A percentile compares a stretch with the other conserved stretches of the same genome.
phyloP scores from a whole-genome alignment of 305 asterid genomes.

The Fraxinus albicans region DNA sequence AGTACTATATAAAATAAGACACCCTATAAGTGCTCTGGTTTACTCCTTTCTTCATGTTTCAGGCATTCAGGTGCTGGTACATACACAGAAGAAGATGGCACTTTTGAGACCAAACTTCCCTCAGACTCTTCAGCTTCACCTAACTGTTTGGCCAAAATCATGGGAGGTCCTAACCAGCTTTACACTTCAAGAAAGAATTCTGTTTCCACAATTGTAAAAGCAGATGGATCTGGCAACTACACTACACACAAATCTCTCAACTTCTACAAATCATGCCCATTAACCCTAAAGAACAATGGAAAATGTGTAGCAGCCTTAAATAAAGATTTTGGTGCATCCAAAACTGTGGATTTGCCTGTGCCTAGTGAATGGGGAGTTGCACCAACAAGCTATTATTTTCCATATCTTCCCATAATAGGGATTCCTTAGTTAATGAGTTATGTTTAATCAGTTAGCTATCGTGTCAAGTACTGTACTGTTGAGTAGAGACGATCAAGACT shows the following conservation, averaged over 20 bases:
- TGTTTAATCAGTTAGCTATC: background rate
- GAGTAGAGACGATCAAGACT: background rate
- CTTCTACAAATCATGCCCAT: slow-evolving; percentile 63
- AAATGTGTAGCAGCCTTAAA: slow-evolving; percentile 37
- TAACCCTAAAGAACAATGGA: slow-evolving; percentile 17
- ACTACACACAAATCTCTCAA: slow-evolving; percentile 50
- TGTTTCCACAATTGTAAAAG: slow-evolving; percentile 27
- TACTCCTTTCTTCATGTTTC: background rate
- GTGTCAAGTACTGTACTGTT: slow-evolving; percentile 3
- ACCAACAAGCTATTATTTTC: slow-evolving; percentile 71
- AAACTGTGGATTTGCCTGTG: slow-evolving; percentile 72
- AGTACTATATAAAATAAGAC: no score
- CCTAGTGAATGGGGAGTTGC: slow-evolving; percentile 88
- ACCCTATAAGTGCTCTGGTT: background rate
- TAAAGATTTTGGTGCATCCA: slow-evolving; percentile 58
- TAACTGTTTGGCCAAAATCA: slow-evolving; percentile 64
- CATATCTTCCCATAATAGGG: slow-evolving; percentile 82
- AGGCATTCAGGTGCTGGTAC: slow-evolving; percentile 65
- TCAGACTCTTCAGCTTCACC: slow-evolving; percentile 29
- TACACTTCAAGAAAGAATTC: slow-evolving; percentile 37
- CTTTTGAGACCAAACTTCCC: slow-evolving; percentile 49
- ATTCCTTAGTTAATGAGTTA: slow-evolving; percentile 50
- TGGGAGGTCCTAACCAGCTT: slow-evolving; percentile 71
- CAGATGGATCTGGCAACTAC: slow-evolving; percentile 31
- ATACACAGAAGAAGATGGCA: slow-evolving; percentile 63